Conservation (phyloP, 1,284 basidiomycete species). For the Chondrostereum purpureum region DNA sequence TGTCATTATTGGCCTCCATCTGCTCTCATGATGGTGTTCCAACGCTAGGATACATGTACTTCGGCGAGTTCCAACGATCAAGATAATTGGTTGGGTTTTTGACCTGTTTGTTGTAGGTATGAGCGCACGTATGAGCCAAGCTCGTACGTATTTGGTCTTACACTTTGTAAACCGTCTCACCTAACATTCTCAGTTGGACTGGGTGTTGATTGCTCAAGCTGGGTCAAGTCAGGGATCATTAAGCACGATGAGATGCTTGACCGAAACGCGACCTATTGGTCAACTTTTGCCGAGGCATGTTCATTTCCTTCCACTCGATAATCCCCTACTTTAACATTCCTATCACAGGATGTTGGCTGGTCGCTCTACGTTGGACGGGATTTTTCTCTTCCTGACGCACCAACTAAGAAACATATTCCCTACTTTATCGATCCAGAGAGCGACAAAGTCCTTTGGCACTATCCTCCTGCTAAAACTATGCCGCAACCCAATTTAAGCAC, state of each 20-base stretch:
- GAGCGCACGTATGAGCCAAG: constrained; percentile 25
- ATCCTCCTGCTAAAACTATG: constrained; percentile 26
- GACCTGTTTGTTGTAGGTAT: no score
- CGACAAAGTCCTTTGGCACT: constrained; percentile 29
- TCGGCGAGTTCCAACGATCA: no score
- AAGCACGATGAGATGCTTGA: constrained; percentile 44
- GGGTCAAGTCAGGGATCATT: constrained; percentile 46
- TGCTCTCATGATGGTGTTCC: constrained; percentile 51
- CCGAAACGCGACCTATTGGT: constrained; percentile 44
- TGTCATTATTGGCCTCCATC: constrained; percentile 53
- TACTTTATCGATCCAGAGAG: constrained; percentile 30
- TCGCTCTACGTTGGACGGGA: constrained; percentile 44
- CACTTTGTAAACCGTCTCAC: no score
- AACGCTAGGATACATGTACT: constrained; percentile 51
- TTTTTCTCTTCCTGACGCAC: constrained; percentile 27
- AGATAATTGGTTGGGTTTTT: no score
- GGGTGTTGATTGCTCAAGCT: constrained; percentile 47
- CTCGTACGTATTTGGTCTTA: constrained; percentile 15
- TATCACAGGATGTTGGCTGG: constrained; percentile 39
- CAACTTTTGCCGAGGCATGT: constrained; percentile 30
- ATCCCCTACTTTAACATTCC: background rate
- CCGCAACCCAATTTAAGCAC: constrained; percentile 32
- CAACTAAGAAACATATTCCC: constrained; percentile 23
- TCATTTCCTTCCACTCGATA: background rate
- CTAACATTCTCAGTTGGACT: constrained; percentile 60